A percentile compares a stretch with the other conserved stretches of the same genome.
Evolutionary conservation across 768 basidiomycete species (phyloP).

Genomic region (Hygrophorus pudorinus): DNA sequence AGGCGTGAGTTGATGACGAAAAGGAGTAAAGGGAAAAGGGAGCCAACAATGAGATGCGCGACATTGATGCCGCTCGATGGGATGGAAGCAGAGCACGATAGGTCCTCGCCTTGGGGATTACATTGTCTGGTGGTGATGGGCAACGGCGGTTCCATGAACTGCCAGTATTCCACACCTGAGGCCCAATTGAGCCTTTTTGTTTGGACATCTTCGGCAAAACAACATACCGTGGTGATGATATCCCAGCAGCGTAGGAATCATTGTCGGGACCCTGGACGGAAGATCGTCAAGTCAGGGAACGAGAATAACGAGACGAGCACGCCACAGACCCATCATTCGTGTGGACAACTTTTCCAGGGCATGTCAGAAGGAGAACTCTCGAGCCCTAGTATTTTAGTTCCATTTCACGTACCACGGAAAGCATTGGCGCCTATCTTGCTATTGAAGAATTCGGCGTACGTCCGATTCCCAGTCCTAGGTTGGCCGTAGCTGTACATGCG

Average conservation of each 20-base stretch:
- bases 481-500: slow-evolving; percentile 42
- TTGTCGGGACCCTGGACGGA: slow-evolving; percentile 37
- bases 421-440: slow-evolving; percentile 28
- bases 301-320: not conserved
- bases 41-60: slow-evolving; percentile 13
- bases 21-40: not conserved
- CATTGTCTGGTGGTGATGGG: slow-evolving; percentile 15
- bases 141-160: slow-evolving; percentile 16
- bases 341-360: slow-evolving; percentile 32
- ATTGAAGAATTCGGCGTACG: slow-evolving; percentile 37
- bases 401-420: slow-evolving; percentile 28
- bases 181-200: not conserved
- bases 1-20: not conserved
- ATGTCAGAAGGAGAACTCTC: not conserved
- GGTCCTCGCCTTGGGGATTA: slow-evolving; percentile 17
- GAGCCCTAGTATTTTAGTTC: not conserved
- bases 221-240: slow-evolving; percentile 43
- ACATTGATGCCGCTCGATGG: slow-evolving; percentile 15
- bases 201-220: not conserved
- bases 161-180: slow-evolving; percentile 18
- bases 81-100: slow-evolving; percentile 15
- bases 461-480: slow-evolving; percentile 38
- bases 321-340: slow-evolving; percentile 34
- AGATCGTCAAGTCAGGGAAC: not conserved
- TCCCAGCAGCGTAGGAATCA: slow-evolving; percentile 36